Base-by-base conservation (phyloP, 192 early-diverging fungal species). In the Glomus cerebriforme region DNA sequence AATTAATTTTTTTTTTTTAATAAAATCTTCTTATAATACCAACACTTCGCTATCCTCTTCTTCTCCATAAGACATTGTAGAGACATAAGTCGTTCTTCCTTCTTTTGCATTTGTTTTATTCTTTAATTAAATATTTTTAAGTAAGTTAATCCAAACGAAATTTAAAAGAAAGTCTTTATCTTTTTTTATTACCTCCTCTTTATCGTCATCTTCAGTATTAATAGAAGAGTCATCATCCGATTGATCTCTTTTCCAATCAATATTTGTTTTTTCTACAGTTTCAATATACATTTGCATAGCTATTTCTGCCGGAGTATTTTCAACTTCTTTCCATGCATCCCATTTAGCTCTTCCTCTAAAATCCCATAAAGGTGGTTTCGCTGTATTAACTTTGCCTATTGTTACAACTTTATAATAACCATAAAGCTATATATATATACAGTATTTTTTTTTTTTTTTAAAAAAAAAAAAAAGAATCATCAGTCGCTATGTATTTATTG, bases 261-360 rank as follows among this genome's bases (percentile, higher is more conserved):
- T 72, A 37, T 73, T 31, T 19, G 69, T 62, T 6, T 66, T 34
- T 60, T 68, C 59, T n/a, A 59, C 17, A 45, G 34, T 35, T 19
- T 73, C 35, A 74, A 64, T 39, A 68, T 67, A 43, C 72, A 27
- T 26, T 79, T 49, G 13, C 77, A 68, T 78, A 0, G 77, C 77
- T 59, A 79, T 77, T 54, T 81, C 49, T 47, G 58, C 15, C 22
- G 81, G 79, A 0, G 47, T 62, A 1, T 82, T 79, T 26, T 77
- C 85, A 0, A 79, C 59, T 62, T 81, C 82, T 34, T 83, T 86
- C 82, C 85, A 86, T 29, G 85, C 79, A 34, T 86, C 82, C 85
- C 85, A 86, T 70, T 86, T 86, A 45, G 82, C 85, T 59, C 79
- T 59, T 58, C 76, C 82, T 70, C 79, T 80, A 68, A 86, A 6